Conservation (phyloP, 2,329 filamentous ascomycete genomes). For the Plenodomus biglobosus region DNA sequence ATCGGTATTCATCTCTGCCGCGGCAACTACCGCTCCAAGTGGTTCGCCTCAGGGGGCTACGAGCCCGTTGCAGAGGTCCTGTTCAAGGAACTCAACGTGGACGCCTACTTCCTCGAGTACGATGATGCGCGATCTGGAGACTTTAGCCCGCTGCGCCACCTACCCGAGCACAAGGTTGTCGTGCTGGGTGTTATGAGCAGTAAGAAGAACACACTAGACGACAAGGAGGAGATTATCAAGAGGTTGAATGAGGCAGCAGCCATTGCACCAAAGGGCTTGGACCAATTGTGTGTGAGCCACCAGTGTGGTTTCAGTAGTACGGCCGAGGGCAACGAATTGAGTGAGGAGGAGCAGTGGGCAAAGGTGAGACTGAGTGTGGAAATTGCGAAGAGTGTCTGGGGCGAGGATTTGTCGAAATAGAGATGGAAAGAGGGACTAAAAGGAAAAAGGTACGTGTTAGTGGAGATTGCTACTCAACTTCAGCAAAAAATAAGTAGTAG, state of each 20-base stretch:
- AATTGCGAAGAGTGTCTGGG: slow-evolving; percentile 61
- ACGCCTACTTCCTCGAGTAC: slow-evolving; percentile 63
- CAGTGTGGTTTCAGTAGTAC: slow-evolving; percentile 62
- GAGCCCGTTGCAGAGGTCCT: slow-evolving; percentile 61
- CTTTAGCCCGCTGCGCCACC: slow-evolving; percentile 57
- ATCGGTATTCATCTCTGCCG: slow-evolving; percentile 61
- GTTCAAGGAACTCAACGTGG: slow-evolving; percentile 59
- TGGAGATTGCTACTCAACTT: neutral
- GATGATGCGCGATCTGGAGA: slow-evolving; percentile 60
- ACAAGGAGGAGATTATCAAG: slow-evolving; percentile 47
- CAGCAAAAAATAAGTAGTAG: neutral
- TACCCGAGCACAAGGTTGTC: slow-evolving; percentile 58
- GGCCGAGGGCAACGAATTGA: slow-evolving; percentile 59
- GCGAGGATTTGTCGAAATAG: slow-evolving; percentile 46
- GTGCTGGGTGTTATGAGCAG: slow-evolving; percentile 59
- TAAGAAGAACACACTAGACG: slow-evolving; percentile 61
- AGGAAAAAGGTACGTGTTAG: neutral
- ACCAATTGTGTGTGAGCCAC: slow-evolving; percentile 59
- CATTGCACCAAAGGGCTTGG: slow-evolving; percentile 55
- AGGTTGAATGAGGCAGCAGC: slow-evolving; percentile 43
- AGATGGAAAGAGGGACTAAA: neutral
- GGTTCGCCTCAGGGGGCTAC: slow-evolving; percentile 61
- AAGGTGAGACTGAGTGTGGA: slow-evolving; percentile 58
- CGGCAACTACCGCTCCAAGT: slow-evolving; percentile 59
- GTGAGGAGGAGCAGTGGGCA: slow-evolving; percentile 60